phyloP scores from a whole-genome alignment of 805 yeast genomes.

The Yamadazyma sp. region DNA sequence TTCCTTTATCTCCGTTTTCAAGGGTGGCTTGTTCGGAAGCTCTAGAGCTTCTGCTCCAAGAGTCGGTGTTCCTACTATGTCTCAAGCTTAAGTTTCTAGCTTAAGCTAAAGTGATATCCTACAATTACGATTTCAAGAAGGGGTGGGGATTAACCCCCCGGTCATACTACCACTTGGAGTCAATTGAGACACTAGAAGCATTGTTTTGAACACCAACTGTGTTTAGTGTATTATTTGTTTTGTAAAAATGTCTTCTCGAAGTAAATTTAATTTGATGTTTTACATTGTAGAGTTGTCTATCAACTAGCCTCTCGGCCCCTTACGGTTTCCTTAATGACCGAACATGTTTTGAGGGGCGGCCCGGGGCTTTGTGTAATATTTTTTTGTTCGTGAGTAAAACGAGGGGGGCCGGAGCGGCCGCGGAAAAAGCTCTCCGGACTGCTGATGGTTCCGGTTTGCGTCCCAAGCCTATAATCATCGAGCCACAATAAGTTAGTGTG shows the following conservation, averaged over 20 bases:
- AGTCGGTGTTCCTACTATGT: conserved; percentile 87
- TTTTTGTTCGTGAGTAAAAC: too few species aligned
- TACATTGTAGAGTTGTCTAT: too few species aligned
- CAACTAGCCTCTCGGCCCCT: too few species aligned
- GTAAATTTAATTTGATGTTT: conserved; percentile 4
- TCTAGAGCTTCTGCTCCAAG: conserved; percentile 52
- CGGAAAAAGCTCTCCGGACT: too few species aligned
- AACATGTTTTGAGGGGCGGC: background rate
- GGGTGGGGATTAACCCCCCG: too few species aligned
- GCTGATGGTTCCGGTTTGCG: too few species aligned
- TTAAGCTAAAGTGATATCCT: conserved; percentile 3
- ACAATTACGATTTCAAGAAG: too few species aligned
- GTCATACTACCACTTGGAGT: background rate
- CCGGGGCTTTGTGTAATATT: background rate
- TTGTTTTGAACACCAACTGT: conserved; percentile 8
- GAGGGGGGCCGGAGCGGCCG: too few species aligned
- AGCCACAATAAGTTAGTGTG: too few species aligned
- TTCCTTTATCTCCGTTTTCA: conserved; percentile 55
- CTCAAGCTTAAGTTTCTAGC: conserved; percentile 81
- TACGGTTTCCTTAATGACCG: background rate
- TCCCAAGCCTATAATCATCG: too few species aligned
- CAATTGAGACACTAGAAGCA: background rate
- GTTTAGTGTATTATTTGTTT: conserved; percentile 13
- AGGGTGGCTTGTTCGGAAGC: conserved; percentile 50
- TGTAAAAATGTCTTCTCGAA: conserved; percentile 6